phyloP scores from a whole-genome alignment of 371 early-diverging fungal genomes.

The Caulochytrium protostelioides region DNA sequence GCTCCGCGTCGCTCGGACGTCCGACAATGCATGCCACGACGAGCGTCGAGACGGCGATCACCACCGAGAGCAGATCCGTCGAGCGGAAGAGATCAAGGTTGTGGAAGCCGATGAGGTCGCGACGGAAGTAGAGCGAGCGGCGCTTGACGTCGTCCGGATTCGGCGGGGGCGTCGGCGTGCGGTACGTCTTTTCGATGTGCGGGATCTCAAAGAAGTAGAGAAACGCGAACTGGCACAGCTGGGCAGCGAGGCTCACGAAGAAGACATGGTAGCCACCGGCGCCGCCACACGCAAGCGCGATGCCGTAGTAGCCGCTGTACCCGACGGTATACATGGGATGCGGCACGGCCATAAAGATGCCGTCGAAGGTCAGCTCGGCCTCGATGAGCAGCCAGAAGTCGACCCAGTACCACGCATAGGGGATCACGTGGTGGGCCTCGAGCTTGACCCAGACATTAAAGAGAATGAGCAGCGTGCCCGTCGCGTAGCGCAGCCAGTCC shows the following conservation, averaged over 20 bases:
- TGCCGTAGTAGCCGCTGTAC: constrained; percentile 84
- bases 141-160: neutral
- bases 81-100: constrained; percentile 71
- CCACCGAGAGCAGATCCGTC: constrained; percentile 53
- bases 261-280: constrained; percentile 58
- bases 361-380: constrained; percentile 63
- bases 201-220: constrained; percentile 81
- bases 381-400: constrained; percentile 75
- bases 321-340: constrained; percentile 97
- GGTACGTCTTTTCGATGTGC: constrained; percentile 82
- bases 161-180: constrained; percentile 41
- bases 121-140: constrained; percentile 52
- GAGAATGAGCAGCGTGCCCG: constrained; percentile 49
- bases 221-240: constrained; percentile 70
- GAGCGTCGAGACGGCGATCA: constrained; percentile 48
- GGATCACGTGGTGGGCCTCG: constrained; percentile 87
- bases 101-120: constrained; percentile 66
- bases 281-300: constrained; percentile 52
- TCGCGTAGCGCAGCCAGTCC: constrained; percentile 46
- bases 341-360: constrained; percentile 87
- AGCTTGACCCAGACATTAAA: constrained; percentile 90
- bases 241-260: constrained; percentile 67
- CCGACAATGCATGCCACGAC: constrained; percentile 37
- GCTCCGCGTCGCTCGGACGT: constrained; percentile 6
- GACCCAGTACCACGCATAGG: constrained; percentile 97